A percentile compares a stretch with the other conserved stretches of the same genome.
These are phyloP conservation scores for Saccharomycopsis sp. DNA, from an alignment of 805 yeast species.

Conservation along the genomic window DNA sequence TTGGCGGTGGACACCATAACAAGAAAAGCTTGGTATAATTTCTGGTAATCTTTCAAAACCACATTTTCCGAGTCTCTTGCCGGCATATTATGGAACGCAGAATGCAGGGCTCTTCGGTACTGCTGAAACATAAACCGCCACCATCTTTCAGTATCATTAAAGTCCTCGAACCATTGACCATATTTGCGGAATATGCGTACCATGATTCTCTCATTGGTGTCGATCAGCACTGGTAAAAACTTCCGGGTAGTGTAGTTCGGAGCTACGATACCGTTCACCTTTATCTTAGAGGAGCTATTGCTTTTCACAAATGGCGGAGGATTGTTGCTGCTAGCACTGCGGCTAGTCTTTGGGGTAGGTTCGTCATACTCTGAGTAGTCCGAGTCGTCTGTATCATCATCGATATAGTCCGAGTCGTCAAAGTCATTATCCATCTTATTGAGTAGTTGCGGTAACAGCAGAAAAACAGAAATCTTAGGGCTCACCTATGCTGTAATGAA, in stretches of 20 bases:
- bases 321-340: not conserved
- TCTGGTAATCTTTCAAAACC: not conserved
- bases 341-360: not conserved
- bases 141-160: not conserved
- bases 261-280: not conserved
- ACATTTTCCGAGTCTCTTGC: not conserved
- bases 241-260: not conserved
- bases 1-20: not conserved
- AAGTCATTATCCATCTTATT: not conserved
- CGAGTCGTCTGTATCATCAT: not conserved
- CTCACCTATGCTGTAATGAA: not conserved
- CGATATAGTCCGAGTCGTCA: constrained; percentile 1
- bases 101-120: not conserved
- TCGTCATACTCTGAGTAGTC: not conserved
- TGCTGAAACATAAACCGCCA: not conserved
- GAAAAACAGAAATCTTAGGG: not conserved
- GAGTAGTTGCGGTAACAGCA: not conserved
- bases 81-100: not conserved
- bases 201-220: not conserved
- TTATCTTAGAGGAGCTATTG: not conserved
- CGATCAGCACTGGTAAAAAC: too few species aligned
- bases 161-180: not conserved
- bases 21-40: not conserved
- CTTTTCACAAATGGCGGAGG: not conserved
- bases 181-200: not conserved